Percentiles rank a stretch among this genome's conserved stretches.
phyloP scores from a whole-genome alignment of 495 filamentous ascomycete species.

The Halenospora varia region DNA sequence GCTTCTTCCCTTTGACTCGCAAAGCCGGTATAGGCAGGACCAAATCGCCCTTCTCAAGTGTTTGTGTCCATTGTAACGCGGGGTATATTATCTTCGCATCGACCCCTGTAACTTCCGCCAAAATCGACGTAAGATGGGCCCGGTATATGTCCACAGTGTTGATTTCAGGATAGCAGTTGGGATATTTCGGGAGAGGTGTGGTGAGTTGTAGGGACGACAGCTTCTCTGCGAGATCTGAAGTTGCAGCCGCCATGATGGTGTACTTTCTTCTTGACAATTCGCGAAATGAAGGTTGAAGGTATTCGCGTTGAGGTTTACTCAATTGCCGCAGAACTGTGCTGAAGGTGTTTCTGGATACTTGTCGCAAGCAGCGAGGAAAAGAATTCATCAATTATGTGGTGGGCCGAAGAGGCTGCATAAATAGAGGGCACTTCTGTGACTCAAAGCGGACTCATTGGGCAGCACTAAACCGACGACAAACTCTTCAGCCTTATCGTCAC shows the following conservation, averaged over 20 bases:
- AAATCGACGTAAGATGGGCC: constrained; percentile 69
- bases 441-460: background rate
- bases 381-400: constrained; percentile 21
- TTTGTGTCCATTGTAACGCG: constrained; percentile 74
- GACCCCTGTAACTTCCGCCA: constrained; percentile 69
- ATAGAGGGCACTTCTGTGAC: background rate
- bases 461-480: background rate
- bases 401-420: background rate
- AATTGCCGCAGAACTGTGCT: background rate
- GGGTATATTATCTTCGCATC: constrained; percentile 73
- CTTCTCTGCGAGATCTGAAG: constrained; percentile 16
- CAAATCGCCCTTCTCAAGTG: constrained; percentile 87
- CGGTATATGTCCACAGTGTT: constrained; percentile 91
- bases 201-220: constrained; percentile 32
- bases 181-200: constrained; percentile 35
- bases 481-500: background rate
- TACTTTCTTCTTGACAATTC: background rate
- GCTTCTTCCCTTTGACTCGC: constrained; percentile 78
- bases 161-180: constrained; percentile 56
- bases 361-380: constrained; percentile 6
- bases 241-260: constrained; percentile 13
- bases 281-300: background rate
- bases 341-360: constrained; percentile 9
- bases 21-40: constrained; percentile 75
- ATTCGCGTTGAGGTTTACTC: background rate